These are phyloP conservation scores for Allium fistulosum DNA, from an alignment of 106 monocot genomes.

Conservation along the genomic window DNA sequence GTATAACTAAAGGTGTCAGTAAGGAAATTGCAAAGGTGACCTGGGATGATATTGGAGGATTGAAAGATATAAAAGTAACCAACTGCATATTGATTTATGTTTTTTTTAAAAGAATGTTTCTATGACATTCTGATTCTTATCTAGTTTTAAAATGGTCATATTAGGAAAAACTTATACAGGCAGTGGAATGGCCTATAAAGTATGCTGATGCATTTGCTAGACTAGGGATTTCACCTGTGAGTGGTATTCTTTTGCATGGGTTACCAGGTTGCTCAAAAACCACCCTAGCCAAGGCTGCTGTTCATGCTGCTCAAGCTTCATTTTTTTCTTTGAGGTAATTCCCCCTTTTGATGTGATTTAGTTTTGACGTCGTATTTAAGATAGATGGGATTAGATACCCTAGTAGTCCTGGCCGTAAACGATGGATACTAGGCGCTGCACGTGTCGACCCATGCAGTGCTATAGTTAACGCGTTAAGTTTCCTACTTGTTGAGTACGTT, in stretches of 20 bases:
- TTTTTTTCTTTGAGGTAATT: constrained; percentile 85
- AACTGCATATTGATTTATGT: no score
- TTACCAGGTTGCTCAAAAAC: constrained; percentile 99
- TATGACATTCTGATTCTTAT: no score
- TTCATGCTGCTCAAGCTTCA: constrained; percentile 84
- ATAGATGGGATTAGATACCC: no score
- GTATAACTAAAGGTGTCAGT: constrained; percentile 73
- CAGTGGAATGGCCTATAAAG: constrained; percentile 93
- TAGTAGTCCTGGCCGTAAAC: no score
- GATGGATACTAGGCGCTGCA: no score
- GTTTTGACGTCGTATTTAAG: no score
- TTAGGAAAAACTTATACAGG: constrained; percentile 73
- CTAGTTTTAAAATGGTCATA: no score
- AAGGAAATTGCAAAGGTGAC: constrained; percentile 73
- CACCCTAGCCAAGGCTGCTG: constrained; percentile 91
- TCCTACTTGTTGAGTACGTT: no score
- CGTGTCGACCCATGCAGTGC: no score
- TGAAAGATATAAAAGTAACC: constrained; percentile 78
- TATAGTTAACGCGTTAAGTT: no score
- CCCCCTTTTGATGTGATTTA: not conserved
- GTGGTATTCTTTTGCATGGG: constrained; percentile 90
- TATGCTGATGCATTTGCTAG: constrained; percentile 70
- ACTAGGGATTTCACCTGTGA: constrained; percentile 64
- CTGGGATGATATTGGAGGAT: constrained; percentile 96
- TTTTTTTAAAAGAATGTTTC: no score